Evolutionary conservation across 2,329 filamentous ascomycete species (phyloP).

Genomic region (Phoma sp.): DNA sequence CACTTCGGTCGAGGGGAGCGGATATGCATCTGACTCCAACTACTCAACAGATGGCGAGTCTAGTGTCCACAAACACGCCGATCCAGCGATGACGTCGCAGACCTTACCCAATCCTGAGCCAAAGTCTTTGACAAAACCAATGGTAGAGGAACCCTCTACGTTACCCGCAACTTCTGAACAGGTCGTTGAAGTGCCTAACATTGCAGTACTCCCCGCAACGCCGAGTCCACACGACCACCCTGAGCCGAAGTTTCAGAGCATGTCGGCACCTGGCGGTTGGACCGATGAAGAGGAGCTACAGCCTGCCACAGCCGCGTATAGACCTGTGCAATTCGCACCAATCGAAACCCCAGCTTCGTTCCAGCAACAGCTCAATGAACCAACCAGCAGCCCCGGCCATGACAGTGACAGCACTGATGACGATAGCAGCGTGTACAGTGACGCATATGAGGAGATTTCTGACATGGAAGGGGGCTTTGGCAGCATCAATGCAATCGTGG

Average conservation of each 20-base stretch:
- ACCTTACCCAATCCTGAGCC: constrained; percentile 31
- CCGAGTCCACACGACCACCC: constrained; percentile 39
- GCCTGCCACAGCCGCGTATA: constrained; percentile 1
- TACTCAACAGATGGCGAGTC: constrained; percentile 25
- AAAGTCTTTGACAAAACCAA: constrained; percentile 35
- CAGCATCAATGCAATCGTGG: constrained; percentile 75
- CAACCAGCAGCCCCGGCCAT: constrained; percentile 7
- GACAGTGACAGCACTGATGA: constrained; percentile 44
- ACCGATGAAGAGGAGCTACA: constrained; percentile 38
- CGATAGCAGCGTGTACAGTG: constrained; percentile 70
- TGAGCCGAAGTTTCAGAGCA: constrained; percentile 35
- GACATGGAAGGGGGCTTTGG: constrained; percentile 73
- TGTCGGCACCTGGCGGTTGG: constrained; percentile 39
- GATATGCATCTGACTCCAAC: constrained; percentile 68
- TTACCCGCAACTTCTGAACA: constrained; percentile 19
- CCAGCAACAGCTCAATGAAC: constrained; percentile 9
- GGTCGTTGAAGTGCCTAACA: constrained; percentile 37
- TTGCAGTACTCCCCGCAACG: constrained; percentile 47
- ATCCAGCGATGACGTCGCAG: constrained; percentile 17
- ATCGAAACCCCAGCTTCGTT: constrained; percentile 10
- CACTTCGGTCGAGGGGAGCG: constrained; percentile 71
- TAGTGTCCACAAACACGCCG: constrained; percentile 20
- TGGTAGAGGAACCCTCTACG: constrained; percentile 19
- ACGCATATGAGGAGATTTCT: constrained; percentile 76
- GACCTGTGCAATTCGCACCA: constrained; percentile 8